Percentiles rank a stretch among this genome's conserved stretches.
Conservation (phyloP, 768 basidiomycete genomes). For the Kwoniella mangroviensis region DNA sequence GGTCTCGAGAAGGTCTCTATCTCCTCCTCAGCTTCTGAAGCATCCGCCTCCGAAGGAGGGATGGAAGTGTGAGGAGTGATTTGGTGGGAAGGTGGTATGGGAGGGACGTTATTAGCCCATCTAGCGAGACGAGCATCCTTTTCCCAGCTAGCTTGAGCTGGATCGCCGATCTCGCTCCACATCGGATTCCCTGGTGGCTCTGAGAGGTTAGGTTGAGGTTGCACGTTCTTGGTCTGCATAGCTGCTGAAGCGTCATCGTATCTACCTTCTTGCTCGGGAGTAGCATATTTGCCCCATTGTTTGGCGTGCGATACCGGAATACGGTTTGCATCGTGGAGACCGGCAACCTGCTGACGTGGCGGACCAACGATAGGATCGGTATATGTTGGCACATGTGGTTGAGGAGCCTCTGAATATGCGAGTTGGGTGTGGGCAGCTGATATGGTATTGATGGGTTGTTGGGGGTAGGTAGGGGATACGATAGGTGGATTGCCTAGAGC, state of each 20-base stretch:
- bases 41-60: slow-evolving; percentile 2
- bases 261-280: neutral
- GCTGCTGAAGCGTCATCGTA: neutral
- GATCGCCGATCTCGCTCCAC: slow-evolving; percentile 6
- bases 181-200: neutral
- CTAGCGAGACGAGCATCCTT: neutral
- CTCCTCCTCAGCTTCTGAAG: neutral
- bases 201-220: neutral
- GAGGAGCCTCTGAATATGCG: neutral
- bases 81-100: neutral
- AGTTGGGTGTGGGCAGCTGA: neutral
- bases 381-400: neutral
- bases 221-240: neutral
- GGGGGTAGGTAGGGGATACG: neutral
- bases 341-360: neutral
- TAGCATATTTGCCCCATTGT: slow-evolving; percentile 7
- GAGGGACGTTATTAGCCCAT: slow-evolving; percentile 12
- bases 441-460: neutral
- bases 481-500: neutral
- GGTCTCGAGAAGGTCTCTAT: neutral
- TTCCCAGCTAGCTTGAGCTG: slow-evolving; percentile 6
- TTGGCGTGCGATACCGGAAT: neutral
- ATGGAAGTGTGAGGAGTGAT: neutral
- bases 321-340: slow-evolving; percentile 3
- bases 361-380: neutral